Percentiles rank a stretch among this genome's conserved stretches.
Conservation (phyloP, 2,329 filamentous ascomycete genomes). For the Calonectria pauciramosa region DNA sequence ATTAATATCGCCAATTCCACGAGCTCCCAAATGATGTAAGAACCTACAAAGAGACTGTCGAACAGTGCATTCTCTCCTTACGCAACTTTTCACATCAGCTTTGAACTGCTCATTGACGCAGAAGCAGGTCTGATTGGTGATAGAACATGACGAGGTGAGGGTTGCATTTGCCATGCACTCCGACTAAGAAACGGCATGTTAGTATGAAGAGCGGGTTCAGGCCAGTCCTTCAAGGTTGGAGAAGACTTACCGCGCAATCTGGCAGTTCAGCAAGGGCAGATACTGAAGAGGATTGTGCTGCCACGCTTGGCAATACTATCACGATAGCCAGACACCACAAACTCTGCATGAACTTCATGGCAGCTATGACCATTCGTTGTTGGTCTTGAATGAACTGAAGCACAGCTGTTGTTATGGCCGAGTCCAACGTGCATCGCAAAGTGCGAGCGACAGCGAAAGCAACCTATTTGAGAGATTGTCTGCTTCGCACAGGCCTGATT, state of each 20-base stretch:
- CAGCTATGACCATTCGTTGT: neutral
- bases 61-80: neutral
- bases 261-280: neutral
- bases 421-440: neutral
- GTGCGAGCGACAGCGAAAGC: neutral
- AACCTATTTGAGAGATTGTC: conserved; percentile 7
- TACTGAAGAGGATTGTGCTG: neutral
- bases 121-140: neutral
- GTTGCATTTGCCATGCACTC: neutral
- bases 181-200: neutral
- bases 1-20: neutral
- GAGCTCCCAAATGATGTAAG: too few species aligned
- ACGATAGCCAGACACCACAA: neutral
- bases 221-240: too few species aligned
- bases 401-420: neutral
- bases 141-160: neutral
- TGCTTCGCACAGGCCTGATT: neutral
- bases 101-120: neutral
- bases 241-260: neutral
- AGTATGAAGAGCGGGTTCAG: neutral
- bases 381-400: neutral
- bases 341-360: neutral
- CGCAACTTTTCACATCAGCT: neutral
- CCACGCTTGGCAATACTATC: neutral
- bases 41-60: neutral